phyloP scores from a whole-genome alignment of 139 green algal species.

The Asterochloris erici region DNA sequence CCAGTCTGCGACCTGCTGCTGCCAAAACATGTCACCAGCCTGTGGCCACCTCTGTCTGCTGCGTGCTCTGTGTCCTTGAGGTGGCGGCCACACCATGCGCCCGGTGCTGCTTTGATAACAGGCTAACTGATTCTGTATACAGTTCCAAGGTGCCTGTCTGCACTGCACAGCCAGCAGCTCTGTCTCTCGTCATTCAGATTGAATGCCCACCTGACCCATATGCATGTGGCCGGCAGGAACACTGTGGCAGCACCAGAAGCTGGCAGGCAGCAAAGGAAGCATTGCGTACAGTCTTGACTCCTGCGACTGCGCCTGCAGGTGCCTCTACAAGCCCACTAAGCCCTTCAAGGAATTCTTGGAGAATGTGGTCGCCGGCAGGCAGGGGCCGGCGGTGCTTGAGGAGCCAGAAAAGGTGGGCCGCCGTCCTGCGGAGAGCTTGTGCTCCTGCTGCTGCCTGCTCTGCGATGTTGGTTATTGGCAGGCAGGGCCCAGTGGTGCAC shows the following conservation, averaged over 20 bases:
- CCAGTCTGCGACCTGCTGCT: too few relatives aligned
- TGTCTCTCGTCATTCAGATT: neutral
- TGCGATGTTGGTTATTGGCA: too few relatives aligned
- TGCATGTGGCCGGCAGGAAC: neutral
- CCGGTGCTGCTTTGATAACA: too few relatives aligned
- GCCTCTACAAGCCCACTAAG: constrained; percentile 21
- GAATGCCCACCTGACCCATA: neutral
- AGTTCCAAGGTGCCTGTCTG: neutral
- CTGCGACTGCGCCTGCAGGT: constrained; percentile 5
- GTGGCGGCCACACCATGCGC: too few relatives aligned
- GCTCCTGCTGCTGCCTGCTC: too few relatives aligned
- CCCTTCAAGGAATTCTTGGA: constrained; percentile 26
- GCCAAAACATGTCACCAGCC: too few relatives aligned
- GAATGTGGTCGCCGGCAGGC: constrained; percentile 12
- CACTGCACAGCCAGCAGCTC: neutral
- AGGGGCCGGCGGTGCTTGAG: too few relatives aligned
- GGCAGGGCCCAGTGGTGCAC: too few relatives aligned
- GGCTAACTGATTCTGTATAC: neutral
- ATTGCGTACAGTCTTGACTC: neutral
- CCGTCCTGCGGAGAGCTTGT: too few relatives aligned
- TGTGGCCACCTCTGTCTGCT: too few relatives aligned
- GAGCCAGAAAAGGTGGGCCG: too few relatives aligned
- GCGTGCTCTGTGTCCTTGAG: too few relatives aligned
- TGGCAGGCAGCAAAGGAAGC: neutral
- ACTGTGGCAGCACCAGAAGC: neutral